phyloP scores from a whole-genome alignment of 768 basidiomycete species.

The Xerocomus brunneocitrinus region DNA sequence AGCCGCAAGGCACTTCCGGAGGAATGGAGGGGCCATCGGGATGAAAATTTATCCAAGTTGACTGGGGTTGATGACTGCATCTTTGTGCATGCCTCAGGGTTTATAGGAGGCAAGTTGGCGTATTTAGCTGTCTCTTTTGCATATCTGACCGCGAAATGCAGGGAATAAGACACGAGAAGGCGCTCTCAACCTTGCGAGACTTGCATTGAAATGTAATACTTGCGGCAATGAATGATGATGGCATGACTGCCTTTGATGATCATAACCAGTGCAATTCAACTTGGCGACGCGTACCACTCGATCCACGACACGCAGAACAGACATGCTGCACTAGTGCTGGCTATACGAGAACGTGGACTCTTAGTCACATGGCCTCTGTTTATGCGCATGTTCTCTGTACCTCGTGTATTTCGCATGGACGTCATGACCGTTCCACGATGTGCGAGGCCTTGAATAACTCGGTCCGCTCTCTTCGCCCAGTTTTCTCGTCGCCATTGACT shows the following conservation, averaged over 20 bases:
- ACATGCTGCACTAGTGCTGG: slow-evolving; percentile 14
- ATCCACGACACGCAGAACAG: slow-evolving; percentile 10
- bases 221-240: slow-evolving; percentile 15
- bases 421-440: slow-evolving; percentile 25
- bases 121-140: background rate
- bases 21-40: slow-evolving; percentile 87
- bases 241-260: slow-evolving; percentile 12
- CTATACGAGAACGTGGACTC: slow-evolving; percentile 9
- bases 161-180: slow-evolving; percentile 91
- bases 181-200: slow-evolving; percentile 71
- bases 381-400: slow-evolving; percentile 14
- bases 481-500: slow-evolving; percentile 13
- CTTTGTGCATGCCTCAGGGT: slow-evolving; percentile 94
- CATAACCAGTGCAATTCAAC: slow-evolving; percentile 6
- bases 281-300: slow-evolving; percentile 8
- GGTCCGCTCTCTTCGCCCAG: slow-evolving; percentile 3
- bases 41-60: slow-evolving; percentile 68
- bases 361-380: no score
- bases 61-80: slow-evolving; percentile 79
- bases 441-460: slow-evolving; percentile 18
- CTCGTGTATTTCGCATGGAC: slow-evolving; percentile 33
- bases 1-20: slow-evolving; percentile 92
- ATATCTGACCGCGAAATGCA: slow-evolving; percentile 28
- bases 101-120: slow-evolving; percentile 76
- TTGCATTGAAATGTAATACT: slow-evolving; percentile 46